Conservation (phyloP, 1,139 yeast genomes). For the Candida mesenterica region DNA sequence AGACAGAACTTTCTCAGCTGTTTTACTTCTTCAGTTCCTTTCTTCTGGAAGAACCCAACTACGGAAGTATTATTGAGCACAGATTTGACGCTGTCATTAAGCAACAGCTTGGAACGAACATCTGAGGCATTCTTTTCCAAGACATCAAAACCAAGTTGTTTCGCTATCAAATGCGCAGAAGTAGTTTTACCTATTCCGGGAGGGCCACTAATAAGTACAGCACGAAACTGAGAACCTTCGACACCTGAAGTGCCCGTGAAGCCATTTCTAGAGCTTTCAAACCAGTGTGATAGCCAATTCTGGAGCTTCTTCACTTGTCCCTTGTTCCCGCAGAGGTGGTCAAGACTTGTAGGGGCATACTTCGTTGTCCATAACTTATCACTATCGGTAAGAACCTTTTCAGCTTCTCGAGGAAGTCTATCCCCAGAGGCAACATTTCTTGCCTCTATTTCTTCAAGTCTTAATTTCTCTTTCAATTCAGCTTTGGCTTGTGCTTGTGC, state of each 20-base stretch:
- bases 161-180: conserved; percentile 73
- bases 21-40: conserved; percentile 32
- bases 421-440: not conserved
- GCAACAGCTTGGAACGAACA: conserved; percentile 76
- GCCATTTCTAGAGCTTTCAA: conserved; percentile 49
- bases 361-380: conserved; percentile 88
- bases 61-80: conserved; percentile 82
- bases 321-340: conserved; percentile 90
- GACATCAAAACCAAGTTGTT: conserved; percentile 65
- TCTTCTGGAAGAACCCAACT: conserved; percentile 64
- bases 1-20: conserved; percentile 53
- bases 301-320: conserved; percentile 64
- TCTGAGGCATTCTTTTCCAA: conserved; percentile 85
- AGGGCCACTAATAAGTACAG: conserved; percentile 82
- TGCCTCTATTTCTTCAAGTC: not conserved
- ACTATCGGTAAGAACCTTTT: conserved; percentile 35
- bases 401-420: conserved; percentile 18
- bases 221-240: conserved; percentile 70
- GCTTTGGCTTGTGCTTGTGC: conserved; percentile 15
- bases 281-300: conserved; percentile 82
- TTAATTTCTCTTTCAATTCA: not conserved
- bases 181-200: conserved; percentile 86
- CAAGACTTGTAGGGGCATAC: conserved; percentile 77
- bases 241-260: conserved; percentile 48
- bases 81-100: conserved; percentile 66